phyloP scores from a whole-genome alignment of 441 rosid genomes.

The Mallotus japonicus region DNA sequence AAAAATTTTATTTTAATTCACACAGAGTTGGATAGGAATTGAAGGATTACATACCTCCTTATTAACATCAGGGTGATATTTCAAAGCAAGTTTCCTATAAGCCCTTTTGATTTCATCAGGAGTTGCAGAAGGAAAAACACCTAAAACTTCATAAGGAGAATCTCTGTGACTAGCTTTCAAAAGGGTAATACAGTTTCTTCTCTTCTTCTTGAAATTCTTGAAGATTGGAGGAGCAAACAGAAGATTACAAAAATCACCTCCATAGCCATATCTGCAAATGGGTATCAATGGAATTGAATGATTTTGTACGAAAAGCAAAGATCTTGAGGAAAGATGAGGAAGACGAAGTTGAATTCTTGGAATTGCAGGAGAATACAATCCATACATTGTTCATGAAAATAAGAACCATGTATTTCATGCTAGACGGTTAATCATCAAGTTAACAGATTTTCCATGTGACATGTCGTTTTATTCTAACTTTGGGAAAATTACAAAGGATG shows the following conservation, averaged over 20 bases:
- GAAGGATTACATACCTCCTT: slow-evolving; percentile 52
- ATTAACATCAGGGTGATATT: slow-evolving; percentile 93
- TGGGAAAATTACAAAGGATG: too few species aligned
- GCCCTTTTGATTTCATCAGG: slow-evolving; percentile 86
- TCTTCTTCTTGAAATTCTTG: slow-evolving; percentile 20
- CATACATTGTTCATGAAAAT: slow-evolving; percentile 39
- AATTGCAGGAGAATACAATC: slow-evolving; percentile 30
- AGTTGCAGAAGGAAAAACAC: slow-evolving; percentile 76
- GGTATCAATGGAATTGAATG: slow-evolving; percentile 24
- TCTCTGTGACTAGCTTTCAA: slow-evolving; percentile 59
- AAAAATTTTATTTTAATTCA: not conserved
- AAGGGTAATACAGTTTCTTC: slow-evolving; percentile 32
- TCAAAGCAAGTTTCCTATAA: slow-evolving; percentile 92
- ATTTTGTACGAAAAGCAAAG: not conserved
- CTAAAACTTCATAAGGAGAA: slow-evolving; percentile 85
- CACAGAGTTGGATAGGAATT: not conserved
- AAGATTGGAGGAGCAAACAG: slow-evolving; percentile 26
- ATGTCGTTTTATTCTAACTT: not conserved
- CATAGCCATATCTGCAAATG: slow-evolving; percentile 35
- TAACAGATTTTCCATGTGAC: not conserved
- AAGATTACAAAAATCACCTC: slow-evolving; percentile 21
- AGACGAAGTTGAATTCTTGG: slow-evolving; percentile 22
- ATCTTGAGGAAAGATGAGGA: slow-evolving; percentile 29
- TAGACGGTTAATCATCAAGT: not conserved
- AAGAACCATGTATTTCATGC: slow-evolving; percentile 5